phyloP scores from a whole-genome alignment of 768 basidiomycete species.

The Lentinula boryana region DNA sequence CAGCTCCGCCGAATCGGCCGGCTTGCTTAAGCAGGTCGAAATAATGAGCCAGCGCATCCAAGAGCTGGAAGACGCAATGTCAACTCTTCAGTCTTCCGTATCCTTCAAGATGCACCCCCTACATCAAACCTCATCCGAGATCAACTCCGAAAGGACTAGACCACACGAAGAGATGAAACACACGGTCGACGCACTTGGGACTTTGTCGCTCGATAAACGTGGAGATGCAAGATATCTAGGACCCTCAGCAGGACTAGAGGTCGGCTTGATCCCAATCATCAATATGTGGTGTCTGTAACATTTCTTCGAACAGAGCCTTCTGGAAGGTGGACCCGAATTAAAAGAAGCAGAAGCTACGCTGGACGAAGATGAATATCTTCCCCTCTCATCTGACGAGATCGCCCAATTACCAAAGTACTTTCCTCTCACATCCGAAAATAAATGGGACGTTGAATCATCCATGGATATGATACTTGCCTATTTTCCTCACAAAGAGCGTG shows the following conservation, averaged over 20 bases:
- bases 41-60: constrained; percentile 65
- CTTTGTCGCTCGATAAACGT: neutral
- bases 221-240: constrained; percentile 8
- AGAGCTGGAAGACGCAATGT: constrained; percentile 61
- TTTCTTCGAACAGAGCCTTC: neutral
- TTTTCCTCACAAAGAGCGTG: constrained; percentile 28
- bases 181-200: neutral
- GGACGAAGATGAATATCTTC: constrained; percentile 13
- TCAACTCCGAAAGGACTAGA: neutral
- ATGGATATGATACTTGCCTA: constrained; percentile 17
- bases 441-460: constrained; percentile 12
- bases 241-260: constrained; percentile 8
- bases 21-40: constrained; percentile 57
- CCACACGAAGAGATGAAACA: neutral
- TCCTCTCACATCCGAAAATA: constrained; percentile 18
- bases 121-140: too few species aligned
- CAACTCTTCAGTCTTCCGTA: constrained; percentile 50
- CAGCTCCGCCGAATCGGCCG: constrained; percentile 53
- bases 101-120: constrained; percentile 52
- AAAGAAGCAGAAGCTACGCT: neutral
- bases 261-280: neutral
- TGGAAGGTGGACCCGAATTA: neutral
- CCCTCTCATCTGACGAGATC: constrained; percentile 12
- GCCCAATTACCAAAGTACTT: constrained; percentile 16
- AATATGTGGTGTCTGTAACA: neutral